Percentiles rank a stretch among this genome's conserved stretches.
Conservation (phyloP, 2,329 filamentous ascomycete species). For the Talaromyces verruculosus region DNA sequence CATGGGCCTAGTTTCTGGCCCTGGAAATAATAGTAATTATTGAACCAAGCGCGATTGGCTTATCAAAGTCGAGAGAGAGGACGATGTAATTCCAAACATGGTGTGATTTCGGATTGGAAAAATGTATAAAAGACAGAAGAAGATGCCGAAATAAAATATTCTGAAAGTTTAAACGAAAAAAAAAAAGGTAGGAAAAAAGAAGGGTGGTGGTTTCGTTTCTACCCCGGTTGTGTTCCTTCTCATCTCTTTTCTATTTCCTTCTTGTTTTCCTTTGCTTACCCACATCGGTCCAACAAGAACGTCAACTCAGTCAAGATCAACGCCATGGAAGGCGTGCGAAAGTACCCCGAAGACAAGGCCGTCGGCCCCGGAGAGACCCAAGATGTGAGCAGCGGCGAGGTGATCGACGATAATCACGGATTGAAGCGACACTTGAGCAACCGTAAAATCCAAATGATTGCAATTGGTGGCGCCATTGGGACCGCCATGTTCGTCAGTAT, state of each 20-base stretch:
- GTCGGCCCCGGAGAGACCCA: not conserved
- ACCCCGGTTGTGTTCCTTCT: not conserved
- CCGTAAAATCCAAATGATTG: conserved; percentile 28
- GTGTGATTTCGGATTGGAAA: not conserved
- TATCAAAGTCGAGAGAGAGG: not conserved
- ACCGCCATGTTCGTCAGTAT: conserved; percentile 43
- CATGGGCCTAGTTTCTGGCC: not conserved
- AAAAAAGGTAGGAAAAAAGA: not conserved
- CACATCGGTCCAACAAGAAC: not conserved
- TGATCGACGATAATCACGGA: conserved; percentile 20
- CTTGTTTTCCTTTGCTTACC: not conserved
- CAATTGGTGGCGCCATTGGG: conserved; percentile 44
- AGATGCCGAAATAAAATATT: not conserved
- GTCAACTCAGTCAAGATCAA: not conserved
- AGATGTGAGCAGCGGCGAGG: conserved; percentile 19
- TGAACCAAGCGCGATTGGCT: conserved; percentile 11
- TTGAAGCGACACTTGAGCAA: conserved; percentile 22
- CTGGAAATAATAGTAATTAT: not conserved
- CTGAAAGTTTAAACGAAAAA: not conserved
- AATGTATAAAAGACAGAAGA: not conserved
- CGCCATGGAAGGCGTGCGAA: conserved; percentile 9
- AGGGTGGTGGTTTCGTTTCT: not conserved
- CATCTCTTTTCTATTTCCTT: not conserved
- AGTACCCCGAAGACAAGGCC: conserved; percentile 11
- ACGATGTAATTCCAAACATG: not conserved